Evolutionary conservation across 306 rosid genomes (phyloP).

Genomic region (Vigna trinervia): DNA sequence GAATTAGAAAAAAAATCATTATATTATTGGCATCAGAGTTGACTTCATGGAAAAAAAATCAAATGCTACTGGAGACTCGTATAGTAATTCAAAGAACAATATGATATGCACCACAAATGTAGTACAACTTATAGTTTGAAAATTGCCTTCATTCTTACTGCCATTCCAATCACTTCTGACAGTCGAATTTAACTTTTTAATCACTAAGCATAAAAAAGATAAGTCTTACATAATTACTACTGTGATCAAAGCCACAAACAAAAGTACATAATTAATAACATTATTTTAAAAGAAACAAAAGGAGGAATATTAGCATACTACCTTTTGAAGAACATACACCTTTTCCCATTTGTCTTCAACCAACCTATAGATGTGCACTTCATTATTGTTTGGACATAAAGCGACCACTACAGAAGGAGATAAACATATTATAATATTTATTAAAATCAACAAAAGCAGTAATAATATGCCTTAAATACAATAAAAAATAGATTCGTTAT

Average conservation of each 20-base stretch:
- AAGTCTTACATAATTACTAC: conserved; percentile 17
- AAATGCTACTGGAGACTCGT: background rate
- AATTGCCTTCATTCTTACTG: conserved; percentile 7
- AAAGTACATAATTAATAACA: background rate
- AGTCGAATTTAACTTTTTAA: background rate
- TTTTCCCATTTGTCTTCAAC: conserved; percentile 95
- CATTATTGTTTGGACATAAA: conserved; percentile 89
- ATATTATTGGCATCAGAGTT: background rate
- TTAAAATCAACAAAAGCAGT: conserved; percentile 26
- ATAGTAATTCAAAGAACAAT: background rate
- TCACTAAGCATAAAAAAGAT: background rate
- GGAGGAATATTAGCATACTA: conserved; percentile 39
- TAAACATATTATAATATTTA: conserved; percentile 23
- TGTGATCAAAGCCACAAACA: conserved; percentile 13
- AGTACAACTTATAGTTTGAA: conserved; percentile 14
- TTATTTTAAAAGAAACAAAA: conserved; percentile 16
- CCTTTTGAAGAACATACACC: conserved; percentile 96
- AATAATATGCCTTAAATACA: conserved; percentile 21
- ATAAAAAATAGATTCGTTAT: conserved; percentile 5
- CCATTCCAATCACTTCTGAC: background rate
- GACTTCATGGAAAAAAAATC: conserved; percentile 11
- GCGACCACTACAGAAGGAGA: conserved; percentile 76
- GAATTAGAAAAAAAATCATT: background rate
- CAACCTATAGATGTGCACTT: conserved; percentile 84
- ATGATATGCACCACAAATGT: background rate